These are phyloP conservation scores for Phytophthora aleatoria DNA, from an alignment of 352 stramenopile species.

Conservation along the genomic window DNA sequence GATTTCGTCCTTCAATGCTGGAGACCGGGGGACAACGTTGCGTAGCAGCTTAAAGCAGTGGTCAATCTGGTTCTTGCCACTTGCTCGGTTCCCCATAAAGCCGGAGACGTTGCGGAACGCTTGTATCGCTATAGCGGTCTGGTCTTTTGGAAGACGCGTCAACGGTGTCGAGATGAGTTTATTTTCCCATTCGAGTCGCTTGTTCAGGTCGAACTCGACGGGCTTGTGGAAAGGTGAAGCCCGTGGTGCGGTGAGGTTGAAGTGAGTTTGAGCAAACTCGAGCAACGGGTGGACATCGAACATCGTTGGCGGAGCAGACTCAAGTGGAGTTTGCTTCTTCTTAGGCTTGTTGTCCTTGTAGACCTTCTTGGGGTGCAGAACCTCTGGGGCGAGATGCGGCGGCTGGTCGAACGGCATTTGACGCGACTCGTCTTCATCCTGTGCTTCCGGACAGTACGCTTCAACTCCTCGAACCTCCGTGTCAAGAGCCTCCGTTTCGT, in stretches of 20 bases:
- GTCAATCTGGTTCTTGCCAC: conserved; percentile 60
- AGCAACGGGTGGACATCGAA: conserved; percentile 49
- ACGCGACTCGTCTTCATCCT: conserved; percentile 2
- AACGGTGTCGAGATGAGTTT: conserved; percentile 57
- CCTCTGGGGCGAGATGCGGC: conserved; percentile 14
- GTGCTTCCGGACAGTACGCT: neutral
- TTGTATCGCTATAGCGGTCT: conserved; percentile 60
- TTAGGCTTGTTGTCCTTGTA: conserved; percentile 16
- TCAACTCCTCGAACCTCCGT: conserved; percentile 5
- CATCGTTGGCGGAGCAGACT: conserved; percentile 1
- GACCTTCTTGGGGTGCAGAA: conserved; percentile 22
- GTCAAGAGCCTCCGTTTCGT: neutral
- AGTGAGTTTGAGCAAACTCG: conserved; percentile 44
- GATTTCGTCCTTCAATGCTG: conserved; percentile 75
- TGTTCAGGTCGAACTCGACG: conserved; percentile 47
- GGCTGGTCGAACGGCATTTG: conserved; percentile 25
- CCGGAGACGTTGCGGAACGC: conserved; percentile 77
- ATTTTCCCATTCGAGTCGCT: conserved; percentile 67
- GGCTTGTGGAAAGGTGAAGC: conserved; percentile 30
- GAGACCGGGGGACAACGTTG: conserved; percentile 59
- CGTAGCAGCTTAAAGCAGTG: conserved; percentile 78
- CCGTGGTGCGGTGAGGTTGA: conserved; percentile 32
- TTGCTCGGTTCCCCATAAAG: conserved; percentile 78
- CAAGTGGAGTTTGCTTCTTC: conserved; percentile 10
- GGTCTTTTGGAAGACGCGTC: conserved; percentile 48